Percentiles rank a stretch among this genome's conserved stretches.
Evolutionary conservation across 1,284 basidiomycete species (phyloP).

Genomic region (Marasmius fiardii): DNA sequence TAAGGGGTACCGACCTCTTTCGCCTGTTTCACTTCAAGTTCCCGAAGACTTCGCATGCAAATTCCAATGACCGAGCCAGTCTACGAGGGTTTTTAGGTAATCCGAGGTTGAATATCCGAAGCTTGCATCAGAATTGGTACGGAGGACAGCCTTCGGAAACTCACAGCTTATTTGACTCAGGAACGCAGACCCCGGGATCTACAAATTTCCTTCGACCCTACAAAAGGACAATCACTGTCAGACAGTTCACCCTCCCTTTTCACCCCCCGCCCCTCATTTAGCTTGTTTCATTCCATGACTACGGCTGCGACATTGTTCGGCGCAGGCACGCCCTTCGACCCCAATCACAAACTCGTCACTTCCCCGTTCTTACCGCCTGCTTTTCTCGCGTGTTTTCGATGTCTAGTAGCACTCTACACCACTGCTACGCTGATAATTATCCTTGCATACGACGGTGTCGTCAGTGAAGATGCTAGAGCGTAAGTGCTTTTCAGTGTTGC

Average conservation of each 20-base stretch:
- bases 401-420: conserved; percentile 51
- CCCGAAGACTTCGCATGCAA: too few relatives aligned
- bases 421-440: conserved; percentile 43
- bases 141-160: too few relatives aligned
- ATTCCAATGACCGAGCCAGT: too few relatives aligned
- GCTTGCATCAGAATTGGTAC: too few relatives aligned
- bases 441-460: conserved; percentile 36
- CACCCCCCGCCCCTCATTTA: background rate
- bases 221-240: background rate
- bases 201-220: too few relatives aligned
- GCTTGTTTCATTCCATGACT: background rate
- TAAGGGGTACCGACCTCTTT: too few relatives aligned
- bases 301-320: background rate
- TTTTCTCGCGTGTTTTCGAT: conserved; percentile 43
- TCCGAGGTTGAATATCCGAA: too few relatives aligned
- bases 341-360: conserved; percentile 48
- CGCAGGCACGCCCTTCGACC: conserved; percentile 46
- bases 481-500: conserved; percentile 12
- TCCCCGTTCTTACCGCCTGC: conserved; percentile 51
- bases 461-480: conserved; percentile 25
- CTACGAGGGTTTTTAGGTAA: too few relatives aligned
- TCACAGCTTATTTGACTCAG: too few relatives aligned
- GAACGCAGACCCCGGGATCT: too few relatives aligned
- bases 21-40: too few relatives aligned
- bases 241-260: background rate